Percentiles rank a stretch among this genome's conserved stretches.
These are phyloP conservation scores for Syzygium syzygioides DNA, from an alignment of 441 rosid genomes.

Conservation along the genomic window DNA sequence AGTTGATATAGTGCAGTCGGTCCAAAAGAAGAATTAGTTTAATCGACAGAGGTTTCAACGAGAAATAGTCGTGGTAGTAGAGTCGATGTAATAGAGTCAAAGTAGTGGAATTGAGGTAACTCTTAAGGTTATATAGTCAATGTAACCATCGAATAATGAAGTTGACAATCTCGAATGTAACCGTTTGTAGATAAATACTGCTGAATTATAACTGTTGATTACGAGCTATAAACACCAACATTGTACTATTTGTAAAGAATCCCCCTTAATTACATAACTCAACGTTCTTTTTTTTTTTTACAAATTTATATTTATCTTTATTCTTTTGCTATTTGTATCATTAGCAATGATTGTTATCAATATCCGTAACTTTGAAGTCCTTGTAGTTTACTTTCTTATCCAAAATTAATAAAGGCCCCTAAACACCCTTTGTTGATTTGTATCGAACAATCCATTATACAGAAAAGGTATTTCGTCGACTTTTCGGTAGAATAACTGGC, in stretches of 20 bases:
- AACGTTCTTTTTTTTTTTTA: background rate
- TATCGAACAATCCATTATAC: background rate
- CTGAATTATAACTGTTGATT: no score
- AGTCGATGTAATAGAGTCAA: background rate
- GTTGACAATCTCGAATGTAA: background rate
- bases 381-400: background rate
- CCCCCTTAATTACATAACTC: no score
- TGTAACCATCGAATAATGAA: background rate
- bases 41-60: background rate
- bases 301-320: background rate
- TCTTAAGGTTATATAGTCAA: background rate
- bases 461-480: background rate
- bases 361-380: background rate
- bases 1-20: background rate
- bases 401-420: background rate
- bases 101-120: background rate
- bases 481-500: accelerated
- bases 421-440: accelerated
- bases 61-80: background rate
- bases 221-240: background rate
- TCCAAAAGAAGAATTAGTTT: background rate
- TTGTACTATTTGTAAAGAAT: no score
- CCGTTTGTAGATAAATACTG: background rate
- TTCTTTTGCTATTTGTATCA: accelerated
- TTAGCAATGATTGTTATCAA: no score